Evolutionary conservation across 2,329 filamentous ascomycete genomes (phyloP).

Genomic region (Aspergillus quadricinctus): DNA sequence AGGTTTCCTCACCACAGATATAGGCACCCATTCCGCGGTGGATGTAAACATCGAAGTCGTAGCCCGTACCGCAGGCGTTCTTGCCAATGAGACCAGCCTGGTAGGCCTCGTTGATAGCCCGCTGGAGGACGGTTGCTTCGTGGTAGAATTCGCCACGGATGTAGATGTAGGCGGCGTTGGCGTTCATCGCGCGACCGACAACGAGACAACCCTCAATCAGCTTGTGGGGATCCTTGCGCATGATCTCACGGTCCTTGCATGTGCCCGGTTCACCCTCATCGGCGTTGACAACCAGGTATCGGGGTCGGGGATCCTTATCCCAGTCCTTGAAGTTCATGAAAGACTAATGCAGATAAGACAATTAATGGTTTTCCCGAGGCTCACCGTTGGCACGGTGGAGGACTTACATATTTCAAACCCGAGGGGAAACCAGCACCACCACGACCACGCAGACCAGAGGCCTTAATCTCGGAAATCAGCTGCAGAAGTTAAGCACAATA

Average conservation of each 20-base stretch:
- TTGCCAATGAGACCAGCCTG: conserved; percentile 91
- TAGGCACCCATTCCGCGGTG: conserved; percentile 97
- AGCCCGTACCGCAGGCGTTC: conserved; percentile 94
- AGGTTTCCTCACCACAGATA: conserved; percentile 97
- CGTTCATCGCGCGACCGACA: conserved; percentile 97
- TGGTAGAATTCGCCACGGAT: conserved; percentile 98
- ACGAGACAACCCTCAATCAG: conserved; percentile 95
- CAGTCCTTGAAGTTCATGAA: conserved; percentile 99
- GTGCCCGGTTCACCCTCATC: conserved; percentile 98
- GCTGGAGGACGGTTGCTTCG: conserved; percentile 88
- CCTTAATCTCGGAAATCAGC: conserved; percentile 97
- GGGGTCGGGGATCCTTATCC: conserved; percentile 95
- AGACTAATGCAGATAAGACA: conserved; percentile 56
- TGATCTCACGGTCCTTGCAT: conserved; percentile 99
- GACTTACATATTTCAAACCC: conserved; percentile 93
- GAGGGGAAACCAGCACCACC: conserved; percentile 98
- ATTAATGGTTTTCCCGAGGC: background rate
- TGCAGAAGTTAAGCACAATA: conserved; percentile 24
- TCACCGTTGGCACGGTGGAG: background rate
- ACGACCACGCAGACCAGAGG: conserved; percentile 89
- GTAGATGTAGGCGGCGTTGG: conserved; percentile 97
- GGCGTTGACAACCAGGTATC: conserved; percentile 96
- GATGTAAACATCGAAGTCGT: conserved; percentile 95
- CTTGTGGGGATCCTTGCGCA: conserved; percentile 99
- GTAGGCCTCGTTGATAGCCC: conserved; percentile 97